A percentile compares a stretch with the other conserved stretches of the same genome.
These are phyloP conservation scores for Nitzschia sp. DNA, from an alignment of 108 stramenopile species.

Conservation along the genomic window DNA sequence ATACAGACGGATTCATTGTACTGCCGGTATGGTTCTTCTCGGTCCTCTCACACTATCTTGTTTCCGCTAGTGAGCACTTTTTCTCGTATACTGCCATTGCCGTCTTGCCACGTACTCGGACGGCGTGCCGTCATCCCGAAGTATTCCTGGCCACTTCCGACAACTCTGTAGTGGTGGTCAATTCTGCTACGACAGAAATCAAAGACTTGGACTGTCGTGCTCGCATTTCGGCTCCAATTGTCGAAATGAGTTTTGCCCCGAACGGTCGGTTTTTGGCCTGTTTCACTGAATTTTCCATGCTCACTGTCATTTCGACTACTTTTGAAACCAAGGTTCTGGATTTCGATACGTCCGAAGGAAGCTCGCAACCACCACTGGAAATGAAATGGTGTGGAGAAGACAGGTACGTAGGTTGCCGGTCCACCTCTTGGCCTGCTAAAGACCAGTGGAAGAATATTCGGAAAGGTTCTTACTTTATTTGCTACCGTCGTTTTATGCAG, in stretches of 20 bases:
- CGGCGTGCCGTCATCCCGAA: constrained; percentile 72
- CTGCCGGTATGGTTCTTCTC: background rate
- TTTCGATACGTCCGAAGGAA: constrained; percentile 86
- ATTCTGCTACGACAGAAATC: constrained; percentile 60
- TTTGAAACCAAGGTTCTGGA: constrained; percentile 92
- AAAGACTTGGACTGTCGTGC: constrained; percentile 80
- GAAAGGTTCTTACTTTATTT: no score
- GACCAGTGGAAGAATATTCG: no score
- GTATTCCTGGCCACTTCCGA: constrained; percentile 79
- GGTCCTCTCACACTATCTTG: background rate
- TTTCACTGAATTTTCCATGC: constrained; percentile 81
- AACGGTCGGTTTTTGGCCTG: constrained; percentile 95
- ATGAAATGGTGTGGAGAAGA: constrained; percentile 97
- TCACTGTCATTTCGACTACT: constrained; percentile 89
- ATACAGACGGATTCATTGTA: background rate
- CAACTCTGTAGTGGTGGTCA: constrained; percentile 73
- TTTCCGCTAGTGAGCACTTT: constrained; percentile 26
- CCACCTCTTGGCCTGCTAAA: no score
- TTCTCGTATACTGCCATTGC: constrained; percentile 65
- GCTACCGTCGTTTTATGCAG: no score
- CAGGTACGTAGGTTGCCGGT: no score
- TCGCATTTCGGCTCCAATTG: constrained; percentile 74
- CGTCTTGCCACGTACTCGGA: constrained; percentile 63
- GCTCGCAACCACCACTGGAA: constrained; percentile 61
- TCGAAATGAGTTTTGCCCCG: constrained; percentile 89